Evolutionary conservation across 2,329 filamentous ascomycete genomes (phyloP).

Genomic region (Xylaria sp.): DNA sequence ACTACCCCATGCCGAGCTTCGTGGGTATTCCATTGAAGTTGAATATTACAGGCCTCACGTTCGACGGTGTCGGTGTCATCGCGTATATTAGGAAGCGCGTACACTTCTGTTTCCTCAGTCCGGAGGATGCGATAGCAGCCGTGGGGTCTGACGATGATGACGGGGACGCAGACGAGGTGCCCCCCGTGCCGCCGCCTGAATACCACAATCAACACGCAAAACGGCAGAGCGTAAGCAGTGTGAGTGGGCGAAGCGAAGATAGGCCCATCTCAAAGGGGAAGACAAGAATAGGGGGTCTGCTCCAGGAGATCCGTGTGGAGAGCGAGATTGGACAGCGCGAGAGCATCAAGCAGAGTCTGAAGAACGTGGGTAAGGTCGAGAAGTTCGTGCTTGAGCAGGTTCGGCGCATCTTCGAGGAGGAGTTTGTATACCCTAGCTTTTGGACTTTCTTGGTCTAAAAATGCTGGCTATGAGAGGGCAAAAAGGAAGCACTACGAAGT

Average conservation of each 20-base stretch:
- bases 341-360: constrained; percentile 86
- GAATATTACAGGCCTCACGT: constrained; percentile 89
- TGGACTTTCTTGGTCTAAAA: constrained; percentile 87
- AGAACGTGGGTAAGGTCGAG: constrained; percentile 98
- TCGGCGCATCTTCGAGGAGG: constrained; percentile 93
- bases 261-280: constrained; percentile 36
- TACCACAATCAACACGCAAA: constrained; percentile 9
- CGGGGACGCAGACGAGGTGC: constrained; percentile 6
- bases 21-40: constrained; percentile 91
- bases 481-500: neutral
- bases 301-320: constrained; percentile 93
- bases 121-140: constrained; percentile 79
- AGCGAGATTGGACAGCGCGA: constrained; percentile 95
- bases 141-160: constrained; percentile 48
- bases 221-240: neutral
- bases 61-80: constrained; percentile 89
- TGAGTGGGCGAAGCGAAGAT: constrained; percentile 19
- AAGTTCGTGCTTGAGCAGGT: constrained; percentile 96
- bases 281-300: constrained; percentile 56
- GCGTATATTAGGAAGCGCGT: constrained; percentile 84
- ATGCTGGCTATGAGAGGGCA: too few species aligned
- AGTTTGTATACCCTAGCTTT: constrained; percentile 97
- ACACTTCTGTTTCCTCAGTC: constrained; percentile 90
- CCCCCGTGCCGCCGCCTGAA: constrained; percentile 2
- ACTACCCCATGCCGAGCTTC: constrained; percentile 98